Evolutionary conservation across 1,139 yeast genomes (phyloP).

Genomic region (Suhomyces wounanorum): DNA sequence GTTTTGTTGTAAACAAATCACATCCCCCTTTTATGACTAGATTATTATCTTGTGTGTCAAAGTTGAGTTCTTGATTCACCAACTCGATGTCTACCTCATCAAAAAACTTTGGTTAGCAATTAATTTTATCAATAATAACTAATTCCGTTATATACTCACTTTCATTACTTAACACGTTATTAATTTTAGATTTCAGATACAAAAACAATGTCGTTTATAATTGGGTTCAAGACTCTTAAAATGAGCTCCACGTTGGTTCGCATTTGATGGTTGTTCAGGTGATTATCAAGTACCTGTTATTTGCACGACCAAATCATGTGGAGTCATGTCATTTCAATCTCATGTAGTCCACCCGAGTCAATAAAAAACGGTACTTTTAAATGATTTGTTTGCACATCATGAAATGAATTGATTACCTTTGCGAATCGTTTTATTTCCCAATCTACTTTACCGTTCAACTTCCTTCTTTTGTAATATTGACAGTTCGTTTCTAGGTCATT

Average conservation of each 20-base stretch:
- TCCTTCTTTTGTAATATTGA: conserved; percentile 1
- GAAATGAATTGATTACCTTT: conserved; percentile 26
- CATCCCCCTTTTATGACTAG: conserved; percentile 80
- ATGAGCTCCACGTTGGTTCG: conserved; percentile 4
- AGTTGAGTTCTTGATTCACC: conserved; percentile 82
- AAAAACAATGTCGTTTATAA: background rate
- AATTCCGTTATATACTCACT: conserved; percentile 15
- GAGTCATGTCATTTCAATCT: background rate
- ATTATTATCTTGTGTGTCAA: conserved; percentile 85
- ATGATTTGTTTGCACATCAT: conserved; percentile 8
- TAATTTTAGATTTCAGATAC: background rate
- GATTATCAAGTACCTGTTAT: conserved; percentile 13
- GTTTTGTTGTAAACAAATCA: conserved; percentile 91
- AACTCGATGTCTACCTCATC: conserved; percentile 90
- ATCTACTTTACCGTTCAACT: conserved; percentile 13
- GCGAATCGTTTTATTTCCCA: conserved; percentile 35
- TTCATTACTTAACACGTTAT: conserved; percentile 14
- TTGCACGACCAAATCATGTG: conserved; percentile 3
- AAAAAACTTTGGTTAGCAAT: conserved; percentile 59
- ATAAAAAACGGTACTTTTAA: background rate
- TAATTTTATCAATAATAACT: background rate
- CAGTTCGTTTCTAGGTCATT: background rate
- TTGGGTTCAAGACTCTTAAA: background rate
- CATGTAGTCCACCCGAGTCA: background rate
- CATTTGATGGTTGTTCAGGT: conserved; percentile 18